Evolutionary conservation across 23 red algal species (phyloP).

Genomic region (Pyropia haitanensis): DNA sequence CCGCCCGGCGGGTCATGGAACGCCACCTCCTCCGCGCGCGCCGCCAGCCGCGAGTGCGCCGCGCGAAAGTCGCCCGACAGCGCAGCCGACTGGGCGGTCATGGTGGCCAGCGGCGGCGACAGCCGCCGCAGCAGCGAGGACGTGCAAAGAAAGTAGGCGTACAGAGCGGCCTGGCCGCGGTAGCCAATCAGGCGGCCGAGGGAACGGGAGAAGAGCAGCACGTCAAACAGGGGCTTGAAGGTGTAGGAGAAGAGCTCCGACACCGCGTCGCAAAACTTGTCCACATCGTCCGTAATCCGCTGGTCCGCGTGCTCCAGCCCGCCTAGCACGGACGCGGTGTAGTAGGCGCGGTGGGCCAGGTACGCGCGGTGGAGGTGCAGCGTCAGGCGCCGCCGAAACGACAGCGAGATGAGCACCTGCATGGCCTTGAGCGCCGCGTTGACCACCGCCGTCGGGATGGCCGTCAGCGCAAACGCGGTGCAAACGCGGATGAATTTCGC

Average conservation of each 20-base stretch:
- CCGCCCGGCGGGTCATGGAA: slow-evolving; percentile 78
- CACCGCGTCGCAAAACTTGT: slow-evolving; percentile 66
- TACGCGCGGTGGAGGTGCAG: slow-evolving; percentile 39
- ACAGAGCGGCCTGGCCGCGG: slow-evolving; percentile 54
- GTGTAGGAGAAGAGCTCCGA: slow-evolving; percentile 74
- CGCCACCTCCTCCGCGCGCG: slow-evolving; percentile 67
- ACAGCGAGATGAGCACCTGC: slow-evolving; percentile 47
- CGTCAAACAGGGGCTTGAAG: slow-evolving; percentile 70
- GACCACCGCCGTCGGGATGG: slow-evolving; percentile 55
- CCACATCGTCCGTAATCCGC: slow-evolving; percentile 71
- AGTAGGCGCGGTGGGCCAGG: slow-evolving; percentile 50
- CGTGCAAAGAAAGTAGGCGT: slow-evolving; percentile 52
- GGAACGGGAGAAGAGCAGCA: slow-evolving; percentile 56
- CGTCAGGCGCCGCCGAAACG: slow-evolving; percentile 36
- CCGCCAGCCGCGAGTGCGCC: slow-evolving; percentile 38
- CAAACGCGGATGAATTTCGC: slow-evolving; percentile 29
- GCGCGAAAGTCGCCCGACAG: slow-evolving; percentile 42
- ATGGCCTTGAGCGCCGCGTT: slow-evolving; percentile 60
- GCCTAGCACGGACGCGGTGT: slow-evolving; percentile 38
- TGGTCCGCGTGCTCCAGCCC: slow-evolving; percentile 54
- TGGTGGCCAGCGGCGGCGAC: slow-evolving; percentile 62
- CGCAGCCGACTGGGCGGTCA: slow-evolving; percentile 50
- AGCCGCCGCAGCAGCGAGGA: slow-evolving; percentile 25
- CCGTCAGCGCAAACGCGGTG: slow-evolving; percentile 27
- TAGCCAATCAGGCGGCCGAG: slow-evolving; percentile 55